Percentiles rank a stretch among this genome's conserved stretches.
Evolutionary conservation across 2,329 filamentous ascomycete species (phyloP).

Genomic region (Verticillium isaacii): DNA sequence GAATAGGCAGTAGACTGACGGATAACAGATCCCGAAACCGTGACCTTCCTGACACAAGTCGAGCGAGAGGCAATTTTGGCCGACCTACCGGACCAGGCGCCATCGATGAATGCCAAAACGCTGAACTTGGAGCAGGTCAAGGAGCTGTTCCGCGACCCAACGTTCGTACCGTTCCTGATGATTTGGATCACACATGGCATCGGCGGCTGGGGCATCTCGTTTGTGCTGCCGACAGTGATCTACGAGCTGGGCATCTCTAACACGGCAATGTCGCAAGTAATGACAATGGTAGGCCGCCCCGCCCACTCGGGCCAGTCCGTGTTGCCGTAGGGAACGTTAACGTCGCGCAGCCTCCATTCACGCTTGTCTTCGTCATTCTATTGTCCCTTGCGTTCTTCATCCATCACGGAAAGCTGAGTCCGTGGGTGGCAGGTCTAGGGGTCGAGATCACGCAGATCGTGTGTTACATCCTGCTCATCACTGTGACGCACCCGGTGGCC

Average conservation of each 20-base stretch:
- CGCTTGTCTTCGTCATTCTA: conserved; percentile 19
- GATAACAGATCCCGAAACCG: conserved; percentile 16
- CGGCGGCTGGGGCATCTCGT: conserved; percentile 21
- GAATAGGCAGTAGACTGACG: not conserved
- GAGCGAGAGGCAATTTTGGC: conserved; percentile 14
- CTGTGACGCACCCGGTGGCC: conserved; percentile 24
- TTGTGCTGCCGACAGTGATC: conserved; percentile 20
- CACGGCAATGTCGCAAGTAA: conserved; percentile 20
- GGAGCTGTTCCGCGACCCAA: conserved; percentile 14
- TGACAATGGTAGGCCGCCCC: conserved; percentile 16
- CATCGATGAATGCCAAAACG: conserved; percentile 16
- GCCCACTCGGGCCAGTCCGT: no score
- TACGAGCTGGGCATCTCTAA: conserved; percentile 21
- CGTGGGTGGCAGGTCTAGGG: conserved; percentile 17
- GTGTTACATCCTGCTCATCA: conserved; percentile 33
- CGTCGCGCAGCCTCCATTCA: conserved; percentile 12
- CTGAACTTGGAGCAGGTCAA: conserved; percentile 15
- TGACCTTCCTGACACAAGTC: conserved; percentile 14
- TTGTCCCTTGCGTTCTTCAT: conserved; percentile 16
- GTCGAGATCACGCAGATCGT: conserved; percentile 27
- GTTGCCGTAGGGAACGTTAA: not conserved
- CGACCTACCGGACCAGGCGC: conserved; percentile 17
- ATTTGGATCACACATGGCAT: conserved; percentile 23
- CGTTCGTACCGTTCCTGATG: conserved; percentile 17
- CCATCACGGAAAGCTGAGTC: conserved; percentile 14